phyloP scores from a whole-genome alignment of 2,329 filamentous ascomycete genomes.

The Diaporthe capsici region DNA sequence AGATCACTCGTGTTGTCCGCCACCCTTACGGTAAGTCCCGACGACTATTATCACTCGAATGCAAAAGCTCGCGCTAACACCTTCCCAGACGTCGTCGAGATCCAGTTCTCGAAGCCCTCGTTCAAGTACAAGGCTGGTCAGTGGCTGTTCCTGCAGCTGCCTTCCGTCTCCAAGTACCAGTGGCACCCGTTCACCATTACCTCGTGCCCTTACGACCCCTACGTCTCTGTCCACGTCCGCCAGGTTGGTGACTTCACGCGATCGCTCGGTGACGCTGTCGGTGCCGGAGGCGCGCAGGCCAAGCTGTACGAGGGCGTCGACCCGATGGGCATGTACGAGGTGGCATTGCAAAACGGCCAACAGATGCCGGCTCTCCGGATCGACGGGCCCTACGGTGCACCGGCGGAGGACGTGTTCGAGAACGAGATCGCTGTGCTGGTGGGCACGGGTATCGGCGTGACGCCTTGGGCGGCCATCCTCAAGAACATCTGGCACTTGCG shows the following conservation, averaged over 20 bases:
- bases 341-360: slow-evolving; percentile 92
- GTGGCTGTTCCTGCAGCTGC: slow-evolving; percentile 97
- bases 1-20: slow-evolving; percentile 93
- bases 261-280: slow-evolving; percentile 94
- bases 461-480: slow-evolving; percentile 87
- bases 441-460: slow-evolving; percentile 89
- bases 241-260: slow-evolving; percentile 98
- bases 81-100: slow-evolving; percentile 86
- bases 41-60: background rate
- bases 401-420: slow-evolving; percentile 96
- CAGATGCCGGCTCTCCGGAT: slow-evolving; percentile 91
- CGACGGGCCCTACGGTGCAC: slow-evolving; percentile 96
- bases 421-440: slow-evolving; percentile 91
- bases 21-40: slow-evolving; percentile 86
- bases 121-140: slow-evolving; percentile 99
- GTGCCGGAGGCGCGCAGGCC: slow-evolving; percentile 87
- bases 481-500: slow-evolving; percentile 99
- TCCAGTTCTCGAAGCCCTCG: slow-evolving; percentile 95
- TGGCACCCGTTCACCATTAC: slow-evolving; percentile 99
- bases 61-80: slow-evolving; percentile 48
- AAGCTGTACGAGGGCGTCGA: slow-evolving; percentile 94
- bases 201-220: slow-evolving; percentile 95
- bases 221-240: slow-evolving; percentile 93
- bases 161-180: slow-evolving; percentile 87
- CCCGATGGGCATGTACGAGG: slow-evolving; percentile 97